Conservation (phyloP, 2,329 filamentous ascomycete species). For the Pseudogymnoascus sp. region DNA sequence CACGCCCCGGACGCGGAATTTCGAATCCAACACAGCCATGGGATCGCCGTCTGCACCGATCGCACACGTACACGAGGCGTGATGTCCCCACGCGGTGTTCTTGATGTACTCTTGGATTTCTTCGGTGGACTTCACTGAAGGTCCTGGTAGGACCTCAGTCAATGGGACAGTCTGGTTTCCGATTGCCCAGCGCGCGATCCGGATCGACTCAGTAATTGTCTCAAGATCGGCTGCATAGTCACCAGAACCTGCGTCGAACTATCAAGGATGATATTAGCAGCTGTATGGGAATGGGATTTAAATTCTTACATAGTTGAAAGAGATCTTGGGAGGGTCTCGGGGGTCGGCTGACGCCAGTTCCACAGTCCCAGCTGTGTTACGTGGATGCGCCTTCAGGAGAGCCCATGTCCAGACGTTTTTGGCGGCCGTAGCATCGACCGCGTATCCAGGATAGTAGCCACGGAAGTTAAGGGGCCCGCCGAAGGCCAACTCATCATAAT, state of each 20-base stretch:
- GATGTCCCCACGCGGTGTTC: slow-evolving; percentile 51
- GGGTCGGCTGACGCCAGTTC: slow-evolving; percentile 55
- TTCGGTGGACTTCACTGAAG: slow-evolving; percentile 36
- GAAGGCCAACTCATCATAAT: slow-evolving; percentile 35
- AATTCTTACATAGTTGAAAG: slow-evolving; percentile 46
- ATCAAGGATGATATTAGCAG: neutral
- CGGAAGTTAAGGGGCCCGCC: slow-evolving; percentile 30
- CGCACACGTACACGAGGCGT: slow-evolving; percentile 49
- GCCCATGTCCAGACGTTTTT: slow-evolving; percentile 34
- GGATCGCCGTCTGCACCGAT: slow-evolving; percentile 38
- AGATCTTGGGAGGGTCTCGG: slow-evolving; percentile 56
- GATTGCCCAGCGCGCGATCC: slow-evolving; percentile 31
- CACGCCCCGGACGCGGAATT: slow-evolving; percentile 52
- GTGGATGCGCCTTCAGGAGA: slow-evolving; percentile 56
- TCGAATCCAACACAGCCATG: slow-evolving; percentile 47
- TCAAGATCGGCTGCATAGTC: slow-evolving; percentile 17
- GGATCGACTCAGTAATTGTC: slow-evolving; percentile 20
- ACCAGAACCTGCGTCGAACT: slow-evolving; percentile 41
- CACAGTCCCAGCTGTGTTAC: slow-evolving; percentile 57
- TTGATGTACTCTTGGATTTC: slow-evolving; percentile 43
- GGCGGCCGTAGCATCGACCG: slow-evolving; percentile 31
- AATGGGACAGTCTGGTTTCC: slow-evolving; percentile 37
- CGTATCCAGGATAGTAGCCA: slow-evolving; percentile 40
- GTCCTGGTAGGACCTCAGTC: slow-evolving; percentile 38
- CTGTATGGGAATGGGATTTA: neutral